phyloP scores from a whole-genome alignment of 805 yeast genomes.

The Hanseniaspora lachancei region DNA sequence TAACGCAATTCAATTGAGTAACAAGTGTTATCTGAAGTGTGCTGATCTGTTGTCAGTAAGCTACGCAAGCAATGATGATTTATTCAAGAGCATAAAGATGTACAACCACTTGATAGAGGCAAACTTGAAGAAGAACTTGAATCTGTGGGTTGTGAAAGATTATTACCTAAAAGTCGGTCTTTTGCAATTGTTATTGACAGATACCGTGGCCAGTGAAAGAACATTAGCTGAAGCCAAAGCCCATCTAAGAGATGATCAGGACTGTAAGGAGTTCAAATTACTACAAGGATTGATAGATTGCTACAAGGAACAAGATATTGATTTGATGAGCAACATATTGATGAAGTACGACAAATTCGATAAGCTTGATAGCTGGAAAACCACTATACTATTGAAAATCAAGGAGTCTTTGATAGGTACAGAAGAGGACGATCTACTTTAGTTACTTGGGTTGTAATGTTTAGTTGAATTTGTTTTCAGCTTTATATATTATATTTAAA shows the following conservation, averaged over 20 bases:
- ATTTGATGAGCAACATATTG: conserved; percentile 57
- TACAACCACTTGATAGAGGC: conserved; percentile 70
- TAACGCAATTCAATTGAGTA: conserved; percentile 80
- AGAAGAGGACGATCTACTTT: conserved; percentile 45
- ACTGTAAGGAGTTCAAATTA: conserved; percentile 64
- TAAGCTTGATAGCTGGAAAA: conserved; percentile 83
- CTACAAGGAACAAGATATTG: conserved; percentile 68
- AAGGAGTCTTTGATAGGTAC: conserved; percentile 59
- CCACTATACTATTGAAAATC: conserved; percentile 66
- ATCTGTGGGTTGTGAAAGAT: conserved; percentile 88
- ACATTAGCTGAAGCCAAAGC: conserved; percentile 44
- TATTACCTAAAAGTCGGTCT: conserved; percentile 74
- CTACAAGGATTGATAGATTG: conserved; percentile 55
- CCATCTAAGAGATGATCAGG: conserved; percentile 41
- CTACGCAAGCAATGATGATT: conserved; percentile 40
- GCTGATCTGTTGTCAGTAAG: conserved; percentile 72
- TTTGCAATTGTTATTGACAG: conserved; percentile 73
- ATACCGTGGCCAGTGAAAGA: conserved; percentile 72
- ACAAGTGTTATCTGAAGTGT: conserved; percentile 74
- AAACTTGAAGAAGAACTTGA: conserved; percentile 56
- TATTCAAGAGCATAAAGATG: conserved; percentile 57
- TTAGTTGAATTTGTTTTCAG: neutral
- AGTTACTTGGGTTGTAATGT: neutral
- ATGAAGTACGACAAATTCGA: conserved; percentile 77
- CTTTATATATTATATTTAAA: too few relatives aligned